Evolutionary conservation across 2,329 filamentous ascomycete genomes (phyloP), one percentile per base, ranked within the genome.

Genomic region (Fusarium sp.): DNA sequence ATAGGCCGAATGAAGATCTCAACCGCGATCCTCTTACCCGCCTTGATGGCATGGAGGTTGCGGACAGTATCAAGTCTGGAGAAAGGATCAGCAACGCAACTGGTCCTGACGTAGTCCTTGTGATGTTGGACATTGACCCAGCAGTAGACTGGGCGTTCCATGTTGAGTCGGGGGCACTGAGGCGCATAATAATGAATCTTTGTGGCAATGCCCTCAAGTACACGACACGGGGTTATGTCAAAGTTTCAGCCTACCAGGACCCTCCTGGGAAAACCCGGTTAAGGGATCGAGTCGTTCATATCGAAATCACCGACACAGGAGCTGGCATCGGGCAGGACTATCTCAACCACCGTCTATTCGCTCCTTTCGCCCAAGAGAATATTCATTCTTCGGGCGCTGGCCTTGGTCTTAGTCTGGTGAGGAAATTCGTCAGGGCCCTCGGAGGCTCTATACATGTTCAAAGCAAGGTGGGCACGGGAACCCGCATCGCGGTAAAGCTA

Each of bases 311-410:
- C 0, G 92, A 94, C 74, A 91, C 91, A 0, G 92, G 92, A 3
- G 86, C 85, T 54, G 92, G 92, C 3, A 94, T 94, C 28, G 87
- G 87, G 0, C 83, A 88, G 18, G 89, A 92, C 13, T 94, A 89
- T 73, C 81, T 93, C 28, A 84, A 86, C 20, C 86, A 89, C 17
- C 85, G 86, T 18, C 79, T 93, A 0, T 94, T 91, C 75, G 88
- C 86, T 0, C 89, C 91, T 0, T 93, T 93, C 68, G 80, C 85
- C 0, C 91, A 94, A 74, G 92, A 93, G 75, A 86, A 92, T 54
- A 80, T 83, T 0, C 81, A 93, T 6, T 84, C 87, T 0, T 85
- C 88, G 0, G 91, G 92, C 0, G 88, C 89, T 1, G 91, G 92
- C 0, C 83, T 94, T 0, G 92, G 92, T 0, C 82, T 94, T 24